Evolutionary conservation across 2,329 filamentous ascomycete species (phyloP).

Genomic region (Fusarium sp.): DNA sequence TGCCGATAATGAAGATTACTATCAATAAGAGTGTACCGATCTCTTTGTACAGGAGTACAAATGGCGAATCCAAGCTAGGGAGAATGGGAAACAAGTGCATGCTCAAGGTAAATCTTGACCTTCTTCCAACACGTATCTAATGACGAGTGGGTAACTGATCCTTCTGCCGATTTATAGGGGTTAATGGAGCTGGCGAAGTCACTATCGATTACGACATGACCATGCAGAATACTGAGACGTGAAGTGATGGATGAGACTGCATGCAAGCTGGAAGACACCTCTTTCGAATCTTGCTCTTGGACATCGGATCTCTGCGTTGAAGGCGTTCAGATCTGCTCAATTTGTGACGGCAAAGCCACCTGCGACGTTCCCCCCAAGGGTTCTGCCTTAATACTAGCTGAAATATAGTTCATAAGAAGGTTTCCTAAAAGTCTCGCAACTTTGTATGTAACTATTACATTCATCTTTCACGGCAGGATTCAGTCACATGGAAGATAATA

Average conservation of each 20-base stretch:
- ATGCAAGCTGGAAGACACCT: not conserved
- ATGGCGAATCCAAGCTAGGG: not conserved
- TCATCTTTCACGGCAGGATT: too few relatives aligned
- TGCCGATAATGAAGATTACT: constrained; percentile 1
- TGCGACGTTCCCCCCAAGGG: not conserved
- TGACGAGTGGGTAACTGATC: not conserved
- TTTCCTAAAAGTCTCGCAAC: too few relatives aligned
- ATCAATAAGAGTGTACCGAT: not conserved
- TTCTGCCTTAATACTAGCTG: not conserved
- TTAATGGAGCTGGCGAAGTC: not conserved
- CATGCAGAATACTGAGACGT: not conserved
- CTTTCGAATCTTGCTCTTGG: not conserved
- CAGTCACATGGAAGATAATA: too few relatives aligned
- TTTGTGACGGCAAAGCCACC: not conserved
- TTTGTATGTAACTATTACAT: too few relatives aligned
- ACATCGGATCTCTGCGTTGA: not conserved
- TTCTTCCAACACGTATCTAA: fast-evolving
- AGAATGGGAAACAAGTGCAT: not conserved
- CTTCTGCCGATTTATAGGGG: not conserved
- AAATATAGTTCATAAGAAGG: too few relatives aligned
- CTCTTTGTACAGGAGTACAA: not conserved
- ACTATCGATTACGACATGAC: not conserved
- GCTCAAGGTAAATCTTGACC: not conserved
- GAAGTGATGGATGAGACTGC: not conserved
- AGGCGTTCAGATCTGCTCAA: not conserved